Base-by-base conservation (phyloP, 2,329 filamentous ascomycete genomes). In the Ophiostoma ulmi region DNA sequence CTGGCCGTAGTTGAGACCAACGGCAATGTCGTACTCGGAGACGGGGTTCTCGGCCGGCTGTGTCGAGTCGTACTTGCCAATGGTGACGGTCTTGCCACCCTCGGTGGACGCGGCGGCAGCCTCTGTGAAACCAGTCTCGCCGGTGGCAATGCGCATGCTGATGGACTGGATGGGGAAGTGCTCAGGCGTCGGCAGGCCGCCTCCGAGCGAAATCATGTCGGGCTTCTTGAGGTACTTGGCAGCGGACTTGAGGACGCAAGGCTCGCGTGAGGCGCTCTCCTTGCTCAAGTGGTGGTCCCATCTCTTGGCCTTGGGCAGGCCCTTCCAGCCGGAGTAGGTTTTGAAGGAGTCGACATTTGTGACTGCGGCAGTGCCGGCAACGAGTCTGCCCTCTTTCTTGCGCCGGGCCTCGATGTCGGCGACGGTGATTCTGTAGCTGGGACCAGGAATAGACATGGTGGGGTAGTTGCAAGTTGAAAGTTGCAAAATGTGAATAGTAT, bases 1-100 rank as follows among this genome's bases (percentile, higher is more conserved):
- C 81, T 97, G 93, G 44, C 91, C 92, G 79, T 99, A 99, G 81
- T 99, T 98, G 78, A 97, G 89, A 0, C 91, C 91, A 73, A 96
- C 92, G 65, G 91, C 88, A 69, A 99, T 87, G 80, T 99, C 95
- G 75, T 86, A 87, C 48, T 82, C 80, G 61, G 76, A 77, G 35
- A 75, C 74, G 17, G 70, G 71, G 58, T 72, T 69, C 10, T 76
- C 77, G 6, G 48, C 63, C 35, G 52, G 64, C 52, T 91, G 84
- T 14, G 84, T 83, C 31, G 91, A 87, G 80, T 97, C 94, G 79
- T 97, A 89, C 82, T 97, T 99, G 66, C 91, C 92, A 26, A 92
- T 87, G 31, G 81, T 87, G 48, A 94, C 76, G 4, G 84, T 81
- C 35, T 85, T 81, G 13, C 90, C 91, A 0, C 84, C 83, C 5